A percentile compares a stretch with the other conserved stretches of the same genome.
Evolutionary conservation across 176 grass and related monocot species (phyloP).

Genomic region (Rhynchospora tenuis): DNA sequence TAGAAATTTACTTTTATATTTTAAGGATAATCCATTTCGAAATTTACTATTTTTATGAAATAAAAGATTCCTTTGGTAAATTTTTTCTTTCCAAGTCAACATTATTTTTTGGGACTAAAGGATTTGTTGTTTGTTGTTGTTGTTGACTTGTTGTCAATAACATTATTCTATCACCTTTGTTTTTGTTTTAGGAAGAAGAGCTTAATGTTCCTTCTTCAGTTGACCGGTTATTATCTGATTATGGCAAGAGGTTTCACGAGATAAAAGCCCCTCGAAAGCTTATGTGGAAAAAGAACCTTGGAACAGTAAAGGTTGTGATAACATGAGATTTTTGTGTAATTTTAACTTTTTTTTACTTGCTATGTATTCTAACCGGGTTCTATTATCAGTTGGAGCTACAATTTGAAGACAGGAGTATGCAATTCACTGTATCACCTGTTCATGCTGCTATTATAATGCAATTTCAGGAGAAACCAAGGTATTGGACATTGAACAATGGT

Average conservation of each 20-base stretch:
- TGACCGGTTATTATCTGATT: constrained; percentile 72
- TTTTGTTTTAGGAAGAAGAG: constrained; percentile 61
- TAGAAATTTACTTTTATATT: not conserved
- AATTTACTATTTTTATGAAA: not conserved
- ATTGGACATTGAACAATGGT: constrained; percentile 16
- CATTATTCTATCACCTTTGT: constrained; percentile 17
- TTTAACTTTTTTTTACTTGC: not conserved
- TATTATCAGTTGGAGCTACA: constrained; percentile 70
- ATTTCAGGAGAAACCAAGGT: constrained; percentile 90
- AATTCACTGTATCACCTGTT: constrained; percentile 86
- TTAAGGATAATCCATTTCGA: not conserved
- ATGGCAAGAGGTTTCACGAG: constrained; percentile 88
- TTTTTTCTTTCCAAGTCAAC: not conserved
- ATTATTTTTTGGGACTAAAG: not conserved
- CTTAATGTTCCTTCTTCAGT: constrained; percentile 68
- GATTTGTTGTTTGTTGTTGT: no score
- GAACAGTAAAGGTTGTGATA: constrained; percentile 78
- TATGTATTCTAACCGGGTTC: constrained; percentile 6
- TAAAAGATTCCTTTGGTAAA: not conserved
- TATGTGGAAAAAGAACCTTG: constrained; percentile 97
- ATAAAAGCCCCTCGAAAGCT: constrained; percentile 96
- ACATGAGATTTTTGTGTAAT: not conserved
- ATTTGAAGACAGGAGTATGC: constrained; percentile 82
- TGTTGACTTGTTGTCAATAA: not conserved
- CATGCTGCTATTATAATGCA: constrained; percentile 96